Evolutionary conservation across 23 red algal species (phyloP).

Genomic region (Gracilaria caudata): DNA sequence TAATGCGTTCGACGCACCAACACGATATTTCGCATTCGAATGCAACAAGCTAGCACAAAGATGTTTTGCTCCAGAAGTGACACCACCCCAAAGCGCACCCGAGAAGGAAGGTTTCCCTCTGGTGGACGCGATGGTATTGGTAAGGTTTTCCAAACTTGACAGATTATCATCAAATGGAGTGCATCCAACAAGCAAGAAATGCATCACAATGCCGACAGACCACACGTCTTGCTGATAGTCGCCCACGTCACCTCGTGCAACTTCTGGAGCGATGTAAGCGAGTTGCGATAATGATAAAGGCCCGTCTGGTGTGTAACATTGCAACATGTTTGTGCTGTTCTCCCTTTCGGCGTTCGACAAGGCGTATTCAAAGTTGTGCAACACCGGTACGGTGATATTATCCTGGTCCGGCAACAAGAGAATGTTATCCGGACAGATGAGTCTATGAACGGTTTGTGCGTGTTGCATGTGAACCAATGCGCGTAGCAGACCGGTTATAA

Average conservation of each 20-base stretch:
- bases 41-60: constrained; percentile 67
- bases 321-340: background rate
- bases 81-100: constrained; percentile 48
- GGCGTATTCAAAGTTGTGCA: constrained; percentile 50
- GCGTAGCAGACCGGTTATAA: constrained; percentile 20
- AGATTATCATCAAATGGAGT: constrained; percentile 56
- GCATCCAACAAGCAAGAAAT: constrained; percentile 48
- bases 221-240: constrained; percentile 55
- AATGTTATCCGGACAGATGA: constrained; percentile 50
- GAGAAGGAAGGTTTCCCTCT: constrained; percentile 56
- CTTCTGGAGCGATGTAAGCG: constrained; percentile 36
- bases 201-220: constrained; percentile 65
- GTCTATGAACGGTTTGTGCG: constrained; percentile 26
- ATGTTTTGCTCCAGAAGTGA: constrained; percentile 54
- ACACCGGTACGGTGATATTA: background rate
- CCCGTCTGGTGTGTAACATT: background rate
- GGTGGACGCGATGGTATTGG: constrained; percentile 28
- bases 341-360: background rate
- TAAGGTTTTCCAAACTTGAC: background rate
- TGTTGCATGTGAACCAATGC: constrained; percentile 41
- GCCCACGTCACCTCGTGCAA: constrained; percentile 32
- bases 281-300: constrained; percentile 33
- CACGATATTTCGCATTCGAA: constrained; percentile 40
- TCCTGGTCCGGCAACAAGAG: constrained; percentile 1
- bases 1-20: constrained; percentile 35